Evolutionary conservation across 441 rosid species (phyloP), one percentile per base, ranked within the genome.

Genomic region (Aquilaria agallochum): DNA sequence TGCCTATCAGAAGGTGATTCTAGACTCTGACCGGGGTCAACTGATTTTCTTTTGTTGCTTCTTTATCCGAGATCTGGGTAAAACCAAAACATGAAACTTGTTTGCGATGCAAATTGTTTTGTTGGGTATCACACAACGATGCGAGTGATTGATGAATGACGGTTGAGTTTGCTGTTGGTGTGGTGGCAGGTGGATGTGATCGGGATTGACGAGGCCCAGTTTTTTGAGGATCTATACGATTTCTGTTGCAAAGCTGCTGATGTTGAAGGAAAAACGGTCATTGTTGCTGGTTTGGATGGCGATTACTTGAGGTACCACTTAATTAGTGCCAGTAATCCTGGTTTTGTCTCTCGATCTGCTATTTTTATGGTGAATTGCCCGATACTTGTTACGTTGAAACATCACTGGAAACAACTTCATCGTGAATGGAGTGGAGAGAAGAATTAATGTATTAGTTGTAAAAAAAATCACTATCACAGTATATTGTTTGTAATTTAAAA

Each of bases 131-230:
- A 40, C 5, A 30, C 13, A 1, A 55, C 50, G 2, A 27, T 3
- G 11, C 0, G 12, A 30, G 11, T 11, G 11, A 5, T 40, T n/a
- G 11, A 20, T 57, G 9, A 5, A 10, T 15, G 31, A 15, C 14
- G 3, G 45, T 40, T 42, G 58, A 12, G 12, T 31, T 48, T 14
- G 12, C 30, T 14, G 50, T 6, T 57, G 52, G 20, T 12, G 36
- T 15, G 42, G 31, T 59, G 59, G 56, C 84, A 94, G 99, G 60
- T 94, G 59, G 92, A 94, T 70, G 95, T 94, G 54, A 89, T 91
- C 51, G 99, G 97, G 40, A 83, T 94, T 40, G 99, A 94, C 11
- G 99, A 94, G 66, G 97, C 94, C 40, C 97, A 94, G 56, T 91
- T 90, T 60, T 94, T 94, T n/a, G 92, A 83, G 53, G 99, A 94